Conservation (phyloP, 345 rosid genomes). For the Citrus australasica region DNA sequence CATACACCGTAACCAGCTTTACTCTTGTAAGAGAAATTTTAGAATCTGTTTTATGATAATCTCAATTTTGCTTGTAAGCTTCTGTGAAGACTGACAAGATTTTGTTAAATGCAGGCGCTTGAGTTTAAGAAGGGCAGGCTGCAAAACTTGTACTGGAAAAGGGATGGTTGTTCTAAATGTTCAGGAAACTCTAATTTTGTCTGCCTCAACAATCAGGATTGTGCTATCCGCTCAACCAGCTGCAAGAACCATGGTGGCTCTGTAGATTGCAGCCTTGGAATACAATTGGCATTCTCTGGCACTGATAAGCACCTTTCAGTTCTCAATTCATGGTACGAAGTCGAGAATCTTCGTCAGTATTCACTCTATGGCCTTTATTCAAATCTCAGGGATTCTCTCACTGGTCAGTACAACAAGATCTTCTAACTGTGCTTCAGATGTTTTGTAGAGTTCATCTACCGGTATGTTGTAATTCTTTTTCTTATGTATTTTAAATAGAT, state of each 20-base stretch:
- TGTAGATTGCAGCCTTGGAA: conserved; percentile 93
- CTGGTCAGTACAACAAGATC: conserved; percentile 58
- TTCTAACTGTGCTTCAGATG: conserved; percentile 34
- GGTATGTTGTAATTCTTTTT: conserved; percentile 2
- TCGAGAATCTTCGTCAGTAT: conserved; percentile 85
- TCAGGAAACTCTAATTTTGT: conserved; percentile 49
- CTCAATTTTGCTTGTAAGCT: neutral
- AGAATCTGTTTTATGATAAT: conserved; percentile 1
- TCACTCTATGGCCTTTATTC: conserved; percentile 85
- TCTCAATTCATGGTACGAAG: conserved; percentile 96
- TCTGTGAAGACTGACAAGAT: neutral
- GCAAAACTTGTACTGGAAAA: conserved; percentile 91
- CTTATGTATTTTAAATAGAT: conserved; percentile 4
- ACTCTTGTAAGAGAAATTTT: conserved; percentile 64
- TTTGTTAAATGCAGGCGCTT: conserved; percentile 58
- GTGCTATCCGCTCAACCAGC: conserved; percentile 63
- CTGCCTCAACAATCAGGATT: conserved; percentile 82
- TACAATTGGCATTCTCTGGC: conserved; percentile 94
- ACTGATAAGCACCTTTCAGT: conserved; percentile 85
- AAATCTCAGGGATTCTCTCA: conserved; percentile 72
- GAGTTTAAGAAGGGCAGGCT: conserved; percentile 91
- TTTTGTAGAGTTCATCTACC: neutral
- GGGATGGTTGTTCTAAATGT: conserved; percentile 88
- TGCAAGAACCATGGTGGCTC: conserved; percentile 70
- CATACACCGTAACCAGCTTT: conserved; percentile 78